These are phyloP conservation scores for Sindora glabra DNA, from an alignment of 306 rosid species.

Conservation along the genomic window DNA sequence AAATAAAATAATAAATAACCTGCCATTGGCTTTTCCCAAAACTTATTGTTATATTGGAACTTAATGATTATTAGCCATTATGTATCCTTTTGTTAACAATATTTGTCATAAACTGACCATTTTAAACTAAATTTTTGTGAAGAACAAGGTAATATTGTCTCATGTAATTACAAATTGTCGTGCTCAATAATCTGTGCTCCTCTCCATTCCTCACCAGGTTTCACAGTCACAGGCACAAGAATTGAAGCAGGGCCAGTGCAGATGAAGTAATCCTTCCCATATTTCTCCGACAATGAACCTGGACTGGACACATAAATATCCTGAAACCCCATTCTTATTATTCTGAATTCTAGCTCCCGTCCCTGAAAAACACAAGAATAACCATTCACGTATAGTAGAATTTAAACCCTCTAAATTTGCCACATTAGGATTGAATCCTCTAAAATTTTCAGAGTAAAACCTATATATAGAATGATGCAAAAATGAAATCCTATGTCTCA, in stretches of 20 bases:
- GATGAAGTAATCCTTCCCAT: constrained; percentile 68
- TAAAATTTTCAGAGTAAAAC: background rate
- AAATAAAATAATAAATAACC: no score
- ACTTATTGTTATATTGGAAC: no score
- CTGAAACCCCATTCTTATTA: constrained; percentile 91
- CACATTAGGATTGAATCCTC: background rate
- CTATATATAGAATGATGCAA: background rate
- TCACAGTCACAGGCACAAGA: constrained; percentile 67
- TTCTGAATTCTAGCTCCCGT: constrained; percentile 74
- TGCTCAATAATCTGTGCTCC: constrained; percentile 95
- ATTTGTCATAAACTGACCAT: no score
- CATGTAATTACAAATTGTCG: constrained; percentile 53
- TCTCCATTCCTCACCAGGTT: constrained; percentile 87
- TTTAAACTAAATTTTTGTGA: background rate
- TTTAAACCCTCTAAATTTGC: background rate
- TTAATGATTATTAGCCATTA: no score
- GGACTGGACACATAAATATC: constrained; percentile 85
- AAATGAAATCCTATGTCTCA: no score
- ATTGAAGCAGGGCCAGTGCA: constrained; percentile 98
- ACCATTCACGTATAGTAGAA: background rate
- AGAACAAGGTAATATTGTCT: no score
- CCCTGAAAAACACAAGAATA: constrained; percentile 41
- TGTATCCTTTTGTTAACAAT: no score
- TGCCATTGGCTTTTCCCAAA: no score
- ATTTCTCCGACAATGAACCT: constrained; percentile 71